phyloP scores from a whole-genome alignment of 345 rosid genomes.

The Populus nigra region DNA sequence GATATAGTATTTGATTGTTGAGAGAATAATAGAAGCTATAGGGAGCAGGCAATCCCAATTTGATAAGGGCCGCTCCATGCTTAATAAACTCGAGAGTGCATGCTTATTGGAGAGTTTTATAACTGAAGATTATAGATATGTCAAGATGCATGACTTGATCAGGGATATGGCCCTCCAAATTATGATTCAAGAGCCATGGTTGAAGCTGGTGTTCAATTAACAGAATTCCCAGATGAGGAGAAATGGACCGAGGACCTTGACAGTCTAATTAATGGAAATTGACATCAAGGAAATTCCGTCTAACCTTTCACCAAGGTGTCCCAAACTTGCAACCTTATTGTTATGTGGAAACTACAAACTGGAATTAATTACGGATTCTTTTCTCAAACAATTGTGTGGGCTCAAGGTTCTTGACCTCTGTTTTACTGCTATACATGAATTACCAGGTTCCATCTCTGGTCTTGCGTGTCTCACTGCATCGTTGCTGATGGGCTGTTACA shows the following conservation, averaged over 20 bases:
- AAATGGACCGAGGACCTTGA: neutral
- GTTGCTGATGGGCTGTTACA: neutral
- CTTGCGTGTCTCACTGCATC: slow-evolving; percentile 11
- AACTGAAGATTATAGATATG: neutral
- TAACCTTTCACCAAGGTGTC: neutral
- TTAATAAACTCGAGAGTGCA: slow-evolving; percentile 10
- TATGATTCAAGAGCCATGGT: neutral
- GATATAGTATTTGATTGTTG: slow-evolving; percentile 16
- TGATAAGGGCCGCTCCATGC: slow-evolving; percentile 10
- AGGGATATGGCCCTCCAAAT: slow-evolving; percentile 5
- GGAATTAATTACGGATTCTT: slow-evolving; percentile 8
- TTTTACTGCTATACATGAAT: neutral
- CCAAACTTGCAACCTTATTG: slow-evolving; percentile 20
- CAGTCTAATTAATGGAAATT: neutral
- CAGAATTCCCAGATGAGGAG: neutral
- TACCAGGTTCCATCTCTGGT: slow-evolving; percentile 13
- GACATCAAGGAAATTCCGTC: neutral
- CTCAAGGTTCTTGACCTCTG: slow-evolving; percentile 31
- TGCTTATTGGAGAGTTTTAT: neutral
- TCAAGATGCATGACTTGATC: slow-evolving; percentile 2
- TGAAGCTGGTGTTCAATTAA: neutral
- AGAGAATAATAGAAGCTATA: slow-evolving; percentile 15
- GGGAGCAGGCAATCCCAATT: neutral
- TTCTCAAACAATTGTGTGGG: neutral
- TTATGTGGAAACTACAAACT: neutral